These are phyloP conservation scores for Periconia macrospinosa DNA, from an alignment of 2,329 filamentous ascomycete species.

Conservation along the genomic window DNA sequence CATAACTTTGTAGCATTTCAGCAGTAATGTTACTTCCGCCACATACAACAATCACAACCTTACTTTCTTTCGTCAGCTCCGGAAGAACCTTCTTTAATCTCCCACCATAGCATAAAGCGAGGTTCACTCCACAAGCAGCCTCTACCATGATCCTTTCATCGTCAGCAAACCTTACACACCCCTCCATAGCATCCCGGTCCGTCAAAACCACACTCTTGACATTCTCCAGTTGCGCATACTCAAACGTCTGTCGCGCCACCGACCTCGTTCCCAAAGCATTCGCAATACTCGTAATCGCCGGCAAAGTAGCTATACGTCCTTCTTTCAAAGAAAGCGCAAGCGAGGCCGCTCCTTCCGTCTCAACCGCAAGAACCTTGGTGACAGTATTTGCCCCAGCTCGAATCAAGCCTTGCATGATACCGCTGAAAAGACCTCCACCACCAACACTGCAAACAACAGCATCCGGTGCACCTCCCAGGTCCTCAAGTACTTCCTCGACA, in stretches of 20 bases:
- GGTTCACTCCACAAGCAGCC: constrained; percentile 75
- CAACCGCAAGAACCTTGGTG: constrained; percentile 64
- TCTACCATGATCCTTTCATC: constrained; percentile 81
- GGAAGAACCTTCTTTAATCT: constrained; percentile 56
- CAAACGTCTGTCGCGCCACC: constrained; percentile 67
- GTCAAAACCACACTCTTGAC: constrained; percentile 65
- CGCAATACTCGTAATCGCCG: constrained; percentile 72
- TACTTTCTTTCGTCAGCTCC: constrained; percentile 60
- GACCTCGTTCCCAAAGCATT: constrained; percentile 69
- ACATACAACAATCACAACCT: constrained; percentile 83
- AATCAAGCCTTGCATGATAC: constrained; percentile 69
- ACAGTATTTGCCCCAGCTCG: constrained; percentile 22
- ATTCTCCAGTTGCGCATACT: constrained; percentile 54
- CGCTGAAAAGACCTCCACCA: constrained; percentile 75
- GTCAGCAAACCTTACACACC: constrained; percentile 73
- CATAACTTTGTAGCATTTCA: constrained; percentile 21
- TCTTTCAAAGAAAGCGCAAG: constrained; percentile 62
- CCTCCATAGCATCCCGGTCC: constrained; percentile 76
- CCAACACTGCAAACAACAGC: constrained; percentile 75
- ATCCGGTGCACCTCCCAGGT: constrained; percentile 56
- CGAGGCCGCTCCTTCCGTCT: constrained; percentile 74
- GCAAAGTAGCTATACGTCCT: constrained; percentile 61
- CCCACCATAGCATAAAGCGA: constrained; percentile 67
- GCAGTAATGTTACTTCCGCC: constrained; percentile 59
- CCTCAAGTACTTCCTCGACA: constrained; percentile 50